A percentile compares a stretch with the other conserved stretches of the same genome.
These are phyloP conservation scores for Daldinia caldariorum DNA, from an alignment of 495 filamentous ascomycete genomes.

Conservation along the genomic window DNA sequence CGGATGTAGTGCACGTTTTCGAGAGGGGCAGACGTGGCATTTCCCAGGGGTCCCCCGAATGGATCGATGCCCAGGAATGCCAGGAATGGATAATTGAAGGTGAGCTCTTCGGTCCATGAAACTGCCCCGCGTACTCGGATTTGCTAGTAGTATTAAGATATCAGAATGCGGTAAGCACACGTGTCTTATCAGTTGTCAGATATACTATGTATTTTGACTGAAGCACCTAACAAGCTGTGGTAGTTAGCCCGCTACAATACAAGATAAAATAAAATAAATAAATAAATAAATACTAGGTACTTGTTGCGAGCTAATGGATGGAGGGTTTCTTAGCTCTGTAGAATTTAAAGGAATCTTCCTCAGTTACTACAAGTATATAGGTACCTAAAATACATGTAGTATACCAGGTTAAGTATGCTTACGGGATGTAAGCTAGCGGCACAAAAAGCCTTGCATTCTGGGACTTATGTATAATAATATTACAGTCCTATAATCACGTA, in stretches of 20 bases:
- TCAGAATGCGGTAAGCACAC: not conserved
- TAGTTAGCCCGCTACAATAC: no score
- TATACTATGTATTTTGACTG: not conserved
- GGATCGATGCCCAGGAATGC: no score
- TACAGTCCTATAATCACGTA: constrained; percentile 12
- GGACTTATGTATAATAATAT: constrained; percentile 10
- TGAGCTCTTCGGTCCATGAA: constrained; percentile 30
- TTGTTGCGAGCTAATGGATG: not conserved
- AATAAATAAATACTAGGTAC: no score
- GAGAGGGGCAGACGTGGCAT: constrained; percentile 35
- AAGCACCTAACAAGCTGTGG: not conserved
- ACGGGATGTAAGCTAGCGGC: constrained; percentile 26
- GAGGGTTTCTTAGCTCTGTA: not conserved
- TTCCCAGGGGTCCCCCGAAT: constrained; percentile 19
- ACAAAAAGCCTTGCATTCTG: constrained; percentile 24
- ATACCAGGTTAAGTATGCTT: constrained; percentile 20
- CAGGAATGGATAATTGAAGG: constrained; percentile 17
- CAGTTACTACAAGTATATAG: constrained; percentile 15
- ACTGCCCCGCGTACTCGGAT: constrained; percentile 32
- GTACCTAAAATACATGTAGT: not conserved
- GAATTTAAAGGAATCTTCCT: constrained; percentile 4
- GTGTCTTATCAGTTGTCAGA: not conserved
- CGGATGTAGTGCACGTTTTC: constrained; percentile 31
- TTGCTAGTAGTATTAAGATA: not conserved
- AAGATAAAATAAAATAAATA: no score